A percentile compares a stretch with the other conserved stretches of the same genome.
These are phyloP conservation scores for Neckera pumila DNA, from an alignment of 225 moss, liverwort and hornwort genomes.

Conservation along the genomic window DNA sequence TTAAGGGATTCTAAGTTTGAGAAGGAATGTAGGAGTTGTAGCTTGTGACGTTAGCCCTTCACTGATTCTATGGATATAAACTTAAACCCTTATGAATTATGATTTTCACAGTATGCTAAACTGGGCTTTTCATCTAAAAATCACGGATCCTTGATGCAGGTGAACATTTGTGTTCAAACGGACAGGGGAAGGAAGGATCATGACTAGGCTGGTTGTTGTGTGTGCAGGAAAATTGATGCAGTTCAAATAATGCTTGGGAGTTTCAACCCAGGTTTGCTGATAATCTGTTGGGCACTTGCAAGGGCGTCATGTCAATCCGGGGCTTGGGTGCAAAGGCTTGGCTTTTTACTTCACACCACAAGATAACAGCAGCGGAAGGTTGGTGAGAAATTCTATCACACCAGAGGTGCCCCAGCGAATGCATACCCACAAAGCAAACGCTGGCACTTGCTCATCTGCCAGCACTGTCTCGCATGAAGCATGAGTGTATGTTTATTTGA, in stretches of 20 bases:
- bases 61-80: not conserved
- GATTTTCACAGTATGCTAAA: too few relatives aligned
- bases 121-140: not conserved
- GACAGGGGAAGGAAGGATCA: not conserved
- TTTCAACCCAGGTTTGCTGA: not conserved
- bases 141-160: too few relatives aligned
- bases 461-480: not conserved
- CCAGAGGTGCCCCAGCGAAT: not conserved
- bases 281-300: not conserved
- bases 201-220: not conserved
- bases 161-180: not conserved
- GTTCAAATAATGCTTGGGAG: not conserved
- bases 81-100: not conserved
- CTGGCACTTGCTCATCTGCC: not conserved
- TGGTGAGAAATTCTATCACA: conserved; percentile 7
- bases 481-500: not conserved
- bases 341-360: not conserved
- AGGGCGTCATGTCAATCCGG: not conserved
- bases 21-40: not conserved
- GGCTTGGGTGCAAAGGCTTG: not conserved
- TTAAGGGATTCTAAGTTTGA: too few relatives aligned
- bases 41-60: not conserved
- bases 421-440: not conserved
- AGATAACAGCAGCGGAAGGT: not conserved
- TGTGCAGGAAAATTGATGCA: not conserved